Conservation (phyloP, 2,329 filamentous ascomycete genomes). For the Blastomyces gilchristii region DNA sequence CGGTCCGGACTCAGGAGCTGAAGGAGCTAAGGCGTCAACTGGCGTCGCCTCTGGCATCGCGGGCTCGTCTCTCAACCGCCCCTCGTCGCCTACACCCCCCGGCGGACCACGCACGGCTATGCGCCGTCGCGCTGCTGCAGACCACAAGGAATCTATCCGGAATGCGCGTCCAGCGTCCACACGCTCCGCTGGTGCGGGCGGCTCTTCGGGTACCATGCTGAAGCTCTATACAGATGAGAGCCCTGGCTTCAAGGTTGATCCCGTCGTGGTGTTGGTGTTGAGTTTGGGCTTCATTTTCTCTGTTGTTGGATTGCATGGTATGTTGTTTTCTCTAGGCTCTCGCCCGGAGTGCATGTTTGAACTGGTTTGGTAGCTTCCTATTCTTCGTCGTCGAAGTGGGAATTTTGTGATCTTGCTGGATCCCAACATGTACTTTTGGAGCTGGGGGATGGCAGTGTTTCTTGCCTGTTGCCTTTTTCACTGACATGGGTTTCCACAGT, state of each 20-base stretch:
- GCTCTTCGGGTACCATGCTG: constrained; percentile 96
- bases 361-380: background rate
- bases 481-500: constrained; percentile 45
- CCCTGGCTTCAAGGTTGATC: constrained; percentile 93
- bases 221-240: constrained; percentile 98
- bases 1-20: constrained; percentile 36
- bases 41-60: constrained; percentile 48
- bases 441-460: background rate
- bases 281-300: constrained; percentile 98
- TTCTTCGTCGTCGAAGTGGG: background rate
- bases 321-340: constrained; percentile 29
- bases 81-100: constrained; percentile 77
- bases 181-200: constrained; percentile 83
- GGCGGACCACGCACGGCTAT: constrained; percentile 93
- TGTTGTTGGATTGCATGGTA: constrained; percentile 95
- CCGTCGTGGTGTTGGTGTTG: constrained; percentile 90
- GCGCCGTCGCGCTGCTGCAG: constrained; percentile 85
- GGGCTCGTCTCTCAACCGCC: constrained; percentile 62
- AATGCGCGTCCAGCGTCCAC: constrained; percentile 90
- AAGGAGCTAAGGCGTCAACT: constrained; percentile 43
- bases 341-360: background rate
- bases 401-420: background rate
- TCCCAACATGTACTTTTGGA: background rate
- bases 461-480: background rate
- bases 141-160: constrained; percentile 93